These are phyloP conservation scores for Aureobasidium uvarum DNA, from an alignment of 2,329 filamentous ascomycete genomes.

Conservation along the genomic window DNA sequence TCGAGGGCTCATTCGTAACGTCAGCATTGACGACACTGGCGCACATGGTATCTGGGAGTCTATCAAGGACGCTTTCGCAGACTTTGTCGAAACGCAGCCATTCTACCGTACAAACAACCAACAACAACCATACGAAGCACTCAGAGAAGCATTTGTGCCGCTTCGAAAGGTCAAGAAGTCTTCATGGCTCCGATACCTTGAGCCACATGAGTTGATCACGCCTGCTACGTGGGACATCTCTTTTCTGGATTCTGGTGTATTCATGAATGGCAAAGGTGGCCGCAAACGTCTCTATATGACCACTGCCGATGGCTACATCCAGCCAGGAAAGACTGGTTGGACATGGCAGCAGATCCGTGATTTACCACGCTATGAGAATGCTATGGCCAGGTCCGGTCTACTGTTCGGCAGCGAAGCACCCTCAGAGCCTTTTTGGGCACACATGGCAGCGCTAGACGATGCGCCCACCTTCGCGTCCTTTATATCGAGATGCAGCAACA, in stretches of 20 bases:
- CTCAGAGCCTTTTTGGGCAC: slow-evolving; percentile 30
- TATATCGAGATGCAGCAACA: slow-evolving; percentile 10
- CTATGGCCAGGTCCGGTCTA: slow-evolving; percentile 50
- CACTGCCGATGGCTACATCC: slow-evolving; percentile 70
- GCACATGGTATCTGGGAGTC: slow-evolving; percentile 66
- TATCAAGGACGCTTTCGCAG: slow-evolving; percentile 61
- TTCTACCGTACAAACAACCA: slow-evolving; percentile 32
- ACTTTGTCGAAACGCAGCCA: slow-evolving; percentile 37
- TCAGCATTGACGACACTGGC: slow-evolving; percentile 62
- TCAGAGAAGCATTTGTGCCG: slow-evolving; percentile 70
- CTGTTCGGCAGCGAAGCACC: slow-evolving; percentile 59
- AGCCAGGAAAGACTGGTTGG: slow-evolving; percentile 62
- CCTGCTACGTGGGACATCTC: slow-evolving; percentile 68
- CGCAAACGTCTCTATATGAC: slow-evolving; percentile 70
- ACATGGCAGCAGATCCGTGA: slow-evolving; percentile 68
- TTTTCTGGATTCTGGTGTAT: slow-evolving; percentile 67
- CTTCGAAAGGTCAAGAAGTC: slow-evolving; percentile 74
- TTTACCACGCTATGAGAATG: slow-evolving; percentile 57
- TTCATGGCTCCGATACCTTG: slow-evolving; percentile 67
- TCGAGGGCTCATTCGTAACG: slow-evolving; percentile 65
- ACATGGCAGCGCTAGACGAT: slow-evolving; percentile 11
- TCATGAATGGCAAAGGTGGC: slow-evolving; percentile 66
- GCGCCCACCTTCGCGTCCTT: slow-evolving; percentile 11
- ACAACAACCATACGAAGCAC: slow-evolving; percentile 53
- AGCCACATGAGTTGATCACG: slow-evolving; percentile 69